Evolutionary conservation across 2,329 filamentous ascomycete genomes (phyloP).

Genomic region (Pseudophaeomoniella oleicola): DNA sequence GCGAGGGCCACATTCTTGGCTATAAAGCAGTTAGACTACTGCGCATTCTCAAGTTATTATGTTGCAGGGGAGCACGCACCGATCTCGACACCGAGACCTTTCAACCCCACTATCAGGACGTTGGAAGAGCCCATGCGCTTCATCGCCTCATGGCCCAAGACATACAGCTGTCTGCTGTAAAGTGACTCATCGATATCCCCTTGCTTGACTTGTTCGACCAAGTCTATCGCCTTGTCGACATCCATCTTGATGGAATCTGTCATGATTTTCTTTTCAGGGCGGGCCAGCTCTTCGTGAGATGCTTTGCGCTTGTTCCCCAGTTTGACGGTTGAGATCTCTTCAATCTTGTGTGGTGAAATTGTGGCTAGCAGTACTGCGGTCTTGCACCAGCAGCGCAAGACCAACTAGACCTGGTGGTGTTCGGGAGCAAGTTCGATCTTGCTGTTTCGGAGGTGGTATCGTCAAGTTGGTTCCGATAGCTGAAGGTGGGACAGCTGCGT

Average conservation of each 20-base stretch:
- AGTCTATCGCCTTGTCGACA: conserved; percentile 42
- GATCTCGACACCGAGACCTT: conserved; percentile 91
- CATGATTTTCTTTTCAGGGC: conserved; percentile 39
- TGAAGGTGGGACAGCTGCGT: too few relatives aligned
- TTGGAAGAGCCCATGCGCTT: conserved; percentile 98
- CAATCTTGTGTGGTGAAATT: conserved; percentile 17
- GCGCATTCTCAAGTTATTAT: neutral
- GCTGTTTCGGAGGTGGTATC: too few relatives aligned
- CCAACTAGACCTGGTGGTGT: neutral
- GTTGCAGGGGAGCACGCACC: conserved; percentile 20
- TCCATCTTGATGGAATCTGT: conserved; percentile 40
- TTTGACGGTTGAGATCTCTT: conserved; percentile 24
- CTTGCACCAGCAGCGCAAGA: conserved; percentile 10
- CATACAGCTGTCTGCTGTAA: conserved; percentile 55
- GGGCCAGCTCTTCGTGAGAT: conserved; percentile 30
- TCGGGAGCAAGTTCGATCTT: too few relatives aligned
- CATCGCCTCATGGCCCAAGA: conserved; percentile 73
- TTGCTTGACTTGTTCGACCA: conserved; percentile 45
- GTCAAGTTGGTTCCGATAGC: too few relatives aligned
- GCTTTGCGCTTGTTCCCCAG: conserved; percentile 36
- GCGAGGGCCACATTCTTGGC: conserved; percentile 97
- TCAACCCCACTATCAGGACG: conserved; percentile 78
- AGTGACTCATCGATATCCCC: conserved; percentile 54
- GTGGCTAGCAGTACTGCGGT: conserved; percentile 13
- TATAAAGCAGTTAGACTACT: conserved; percentile 11